Evolutionary conservation across 169 alveolate genomes (phyloP).

Genomic region (Plasmodium malariae): DNA sequence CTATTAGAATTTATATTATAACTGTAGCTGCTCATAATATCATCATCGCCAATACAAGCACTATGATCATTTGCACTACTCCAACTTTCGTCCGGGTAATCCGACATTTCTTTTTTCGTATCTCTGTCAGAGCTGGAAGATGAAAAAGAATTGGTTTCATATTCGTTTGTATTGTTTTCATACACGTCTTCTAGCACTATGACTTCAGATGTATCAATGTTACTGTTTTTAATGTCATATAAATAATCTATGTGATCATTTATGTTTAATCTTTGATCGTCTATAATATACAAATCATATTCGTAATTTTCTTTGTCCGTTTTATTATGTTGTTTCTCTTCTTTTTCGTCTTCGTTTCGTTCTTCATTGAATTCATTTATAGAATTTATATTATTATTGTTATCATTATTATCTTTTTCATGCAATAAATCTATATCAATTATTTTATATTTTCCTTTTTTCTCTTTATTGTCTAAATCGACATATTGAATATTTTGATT

Average conservation of each 20-base stretch:
- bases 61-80: constrained; percentile 3
- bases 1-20: neutral
- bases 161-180: constrained; percentile 53
- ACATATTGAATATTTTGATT: constrained; percentile 64
- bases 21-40: neutral
- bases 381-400: neutral
- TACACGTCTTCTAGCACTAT: constrained; percentile 60
- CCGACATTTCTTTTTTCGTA: constrained; percentile 72
- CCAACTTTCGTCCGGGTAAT: constrained; percentile 72
- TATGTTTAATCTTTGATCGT: constrained; percentile 45
- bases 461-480: constrained; percentile 29
- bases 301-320: constrained; percentile 18
- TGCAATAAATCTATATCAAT: constrained; percentile 59
- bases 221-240: constrained; percentile 57
- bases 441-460: constrained; percentile 62
- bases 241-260: constrained; percentile 59
- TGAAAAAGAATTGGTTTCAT: constrained; percentile 38
- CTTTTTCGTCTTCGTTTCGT: neutral
- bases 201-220: constrained; percentile 48
- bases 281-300: constrained; percentile 66
- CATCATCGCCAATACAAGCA: neutral
- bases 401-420: constrained; percentile 7
- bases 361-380: neutral
- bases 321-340: neutral
- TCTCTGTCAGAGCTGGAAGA: constrained; percentile 47